Evolutionary conservation across 768 basidiomycete species (phyloP).

Genomic region (Sutorius australiensis): DNA sequence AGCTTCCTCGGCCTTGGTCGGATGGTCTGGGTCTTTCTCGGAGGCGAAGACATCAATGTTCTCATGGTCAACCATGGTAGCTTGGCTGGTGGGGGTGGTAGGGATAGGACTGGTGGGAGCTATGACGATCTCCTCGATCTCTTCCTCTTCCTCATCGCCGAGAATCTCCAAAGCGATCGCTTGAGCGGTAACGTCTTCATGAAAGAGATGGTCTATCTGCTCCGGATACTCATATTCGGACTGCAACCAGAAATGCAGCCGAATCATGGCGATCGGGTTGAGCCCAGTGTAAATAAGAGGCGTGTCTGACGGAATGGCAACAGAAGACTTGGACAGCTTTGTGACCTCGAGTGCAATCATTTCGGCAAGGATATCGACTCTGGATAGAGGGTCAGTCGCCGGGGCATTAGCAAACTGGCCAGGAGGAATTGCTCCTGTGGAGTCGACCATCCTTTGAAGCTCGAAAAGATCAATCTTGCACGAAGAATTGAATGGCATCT

Average conservation of each 20-base stretch:
- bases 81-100: conserved; percentile 14
- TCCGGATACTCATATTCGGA: conserved; percentile 31
- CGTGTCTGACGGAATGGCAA: conserved; percentile 26
- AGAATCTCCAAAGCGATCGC: conserved; percentile 29
- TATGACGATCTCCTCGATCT: conserved; percentile 7
- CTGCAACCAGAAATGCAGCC: conserved; percentile 33
- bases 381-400: conserved; percentile 12
- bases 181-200: conserved; percentile 29
- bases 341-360: conserved; percentile 33
- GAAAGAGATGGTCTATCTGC: conserved; percentile 27
- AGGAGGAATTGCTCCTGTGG: conserved; percentile 4
- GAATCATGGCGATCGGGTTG: conserved; percentile 27
- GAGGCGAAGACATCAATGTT: conserved; percentile 1
- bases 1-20: conserved; percentile 3
- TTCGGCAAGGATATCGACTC: conserved; percentile 28
- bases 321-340: conserved; percentile 23
- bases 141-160: conserved; percentile 19
- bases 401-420: conserved; percentile 4
- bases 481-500: conserved; percentile 15
- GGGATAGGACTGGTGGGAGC: conserved; percentile 1
- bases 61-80: conserved; percentile 21
- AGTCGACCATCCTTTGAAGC: conserved; percentile 12
- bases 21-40: conserved; percentile 3
- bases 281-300: conserved; percentile 33
- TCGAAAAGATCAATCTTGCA: conserved; percentile 15